Conservation (phyloP, 805 yeast genomes). For the Yarrowia bubula region DNA sequence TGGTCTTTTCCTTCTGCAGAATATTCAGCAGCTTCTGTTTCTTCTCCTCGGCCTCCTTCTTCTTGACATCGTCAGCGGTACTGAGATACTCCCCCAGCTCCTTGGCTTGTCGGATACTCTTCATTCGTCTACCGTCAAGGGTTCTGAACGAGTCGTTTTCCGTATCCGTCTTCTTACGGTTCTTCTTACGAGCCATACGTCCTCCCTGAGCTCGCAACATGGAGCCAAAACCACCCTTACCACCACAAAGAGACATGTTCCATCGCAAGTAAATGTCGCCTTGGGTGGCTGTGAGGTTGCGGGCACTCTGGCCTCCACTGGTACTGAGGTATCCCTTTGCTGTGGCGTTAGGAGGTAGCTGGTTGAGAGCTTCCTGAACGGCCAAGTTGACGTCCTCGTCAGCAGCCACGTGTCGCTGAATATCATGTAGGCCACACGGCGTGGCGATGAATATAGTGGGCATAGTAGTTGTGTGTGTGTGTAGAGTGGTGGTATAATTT, state of each 20-base stretch:
- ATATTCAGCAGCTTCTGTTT: slow-evolving; percentile 42
- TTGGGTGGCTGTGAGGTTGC: neutral
- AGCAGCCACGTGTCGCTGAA: neutral
- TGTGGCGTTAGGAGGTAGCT: slow-evolving; percentile 11
- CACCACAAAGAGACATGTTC: slow-evolving; percentile 43
- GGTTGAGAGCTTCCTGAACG: neutral
- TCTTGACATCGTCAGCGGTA: slow-evolving; percentile 29
- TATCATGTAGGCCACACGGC: slow-evolving; percentile 23
- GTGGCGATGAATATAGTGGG: slow-evolving; percentile 30
- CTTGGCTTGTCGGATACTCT: slow-evolving; percentile 41
- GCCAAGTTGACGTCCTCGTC: neutral
- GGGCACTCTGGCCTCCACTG: neutral
- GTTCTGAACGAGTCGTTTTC: slow-evolving; percentile 43
- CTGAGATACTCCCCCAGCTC: slow-evolving; percentile 39
- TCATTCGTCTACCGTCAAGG: slow-evolving; percentile 45
- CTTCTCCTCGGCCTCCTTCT: slow-evolving; percentile 37
- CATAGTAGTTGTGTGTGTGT: neutral
- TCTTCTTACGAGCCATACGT: slow-evolving; percentile 38
- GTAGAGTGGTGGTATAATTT: neutral
- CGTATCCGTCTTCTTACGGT: slow-evolving; percentile 32
- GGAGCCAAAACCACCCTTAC: slow-evolving; percentile 54
- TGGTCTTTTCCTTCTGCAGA: slow-evolving; percentile 31
- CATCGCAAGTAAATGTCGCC: slow-evolving; percentile 15
- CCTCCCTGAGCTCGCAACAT: slow-evolving; percentile 45
- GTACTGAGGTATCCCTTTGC: slow-evolving; percentile 8